phyloP scores from a whole-genome alignment of 2,329 filamentous ascomycete species.

The Neofusicoccum cordaticola region DNA sequence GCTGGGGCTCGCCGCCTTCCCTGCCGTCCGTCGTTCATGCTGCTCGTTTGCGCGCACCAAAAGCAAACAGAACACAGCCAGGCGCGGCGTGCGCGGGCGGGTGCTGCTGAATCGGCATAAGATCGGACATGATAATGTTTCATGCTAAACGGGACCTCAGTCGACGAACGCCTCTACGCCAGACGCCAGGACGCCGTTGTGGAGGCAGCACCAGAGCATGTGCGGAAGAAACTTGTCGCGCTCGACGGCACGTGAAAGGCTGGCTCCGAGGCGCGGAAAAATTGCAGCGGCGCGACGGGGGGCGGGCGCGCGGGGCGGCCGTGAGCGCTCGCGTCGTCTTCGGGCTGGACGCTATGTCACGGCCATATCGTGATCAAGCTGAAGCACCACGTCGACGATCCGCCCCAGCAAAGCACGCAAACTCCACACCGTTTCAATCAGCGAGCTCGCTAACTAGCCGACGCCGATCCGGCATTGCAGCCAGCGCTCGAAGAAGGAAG shows the following conservation, averaged over 20 bases:
- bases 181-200: not conserved
- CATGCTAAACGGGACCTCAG: not conserved
- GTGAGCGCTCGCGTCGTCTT: not conserved
- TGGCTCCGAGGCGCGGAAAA: not conserved
- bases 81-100: not conserved
- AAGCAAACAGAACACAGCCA: not conserved
- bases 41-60: not conserved
- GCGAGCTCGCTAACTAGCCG: conserved; percentile 5
- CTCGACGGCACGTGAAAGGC: not conserved
- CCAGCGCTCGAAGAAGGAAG: not conserved
- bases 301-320: not conserved
- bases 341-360: not conserved
- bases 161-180: not conserved
- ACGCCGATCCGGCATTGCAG: not conserved
- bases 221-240: not conserved
- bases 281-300: not conserved
- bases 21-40: not conserved
- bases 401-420: not conserved
- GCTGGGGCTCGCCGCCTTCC: not conserved
- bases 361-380: conserved; percentile 2
- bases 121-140: conserved; percentile 6
- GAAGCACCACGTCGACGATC: conserved; percentile 2
- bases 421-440: conserved; percentile 1
- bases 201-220: too few relatives aligned
- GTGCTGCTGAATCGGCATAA: not conserved